Percentiles rank a stretch among this genome's conserved stretches.
Evolutionary conservation across 31 red algal genomes (phyloP).

Genomic region (Asparagopsis taxiformis): DNA sequence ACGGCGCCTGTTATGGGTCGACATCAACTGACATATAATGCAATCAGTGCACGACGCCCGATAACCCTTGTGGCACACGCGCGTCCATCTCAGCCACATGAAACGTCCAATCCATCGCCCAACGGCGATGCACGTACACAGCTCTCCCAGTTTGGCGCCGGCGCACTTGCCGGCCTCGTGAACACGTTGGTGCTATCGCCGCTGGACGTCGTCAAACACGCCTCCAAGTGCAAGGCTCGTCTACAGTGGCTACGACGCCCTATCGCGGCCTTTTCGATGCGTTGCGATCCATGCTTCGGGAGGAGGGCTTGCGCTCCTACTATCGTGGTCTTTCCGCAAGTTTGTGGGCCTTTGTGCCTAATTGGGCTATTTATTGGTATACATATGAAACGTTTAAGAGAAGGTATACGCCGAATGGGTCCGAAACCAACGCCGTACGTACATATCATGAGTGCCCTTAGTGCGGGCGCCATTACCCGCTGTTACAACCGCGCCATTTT

Average conservation of each 20-base stretch:
- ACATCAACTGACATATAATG: conserved; percentile 10
- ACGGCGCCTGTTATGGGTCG: conserved; percentile 4
- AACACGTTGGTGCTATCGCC: conserved; percentile 83
- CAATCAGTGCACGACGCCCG: conserved; percentile 36
- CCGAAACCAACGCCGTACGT: conserved; percentile 18
- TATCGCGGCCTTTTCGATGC: conserved; percentile 62
- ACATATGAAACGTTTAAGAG: conserved; percentile 86
- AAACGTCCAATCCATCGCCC: background rate
- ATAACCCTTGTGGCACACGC: conserved; percentile 5
- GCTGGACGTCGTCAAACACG: conserved; percentile 88
- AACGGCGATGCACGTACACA: conserved; percentile 34
- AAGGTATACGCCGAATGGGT: conserved; percentile 17
- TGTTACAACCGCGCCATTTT: conserved; percentile 83
- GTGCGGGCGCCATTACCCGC: conserved; percentile 88
- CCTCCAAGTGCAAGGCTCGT: conserved; percentile 68
- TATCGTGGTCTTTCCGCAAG: conserved; percentile 83
- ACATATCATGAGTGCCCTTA: conserved; percentile 68
- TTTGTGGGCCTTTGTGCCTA: conserved; percentile 95
- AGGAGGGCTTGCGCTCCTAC: conserved; percentile 78
- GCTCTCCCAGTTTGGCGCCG: conserved; percentile 68
- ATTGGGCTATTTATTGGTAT: conserved; percentile 95
- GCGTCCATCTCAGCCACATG: background rate
- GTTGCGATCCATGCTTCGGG: conserved; percentile 46
- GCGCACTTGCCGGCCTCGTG: conserved; percentile 78
- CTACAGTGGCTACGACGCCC: conserved; percentile 10